These are phyloP conservation scores for Salix arbutifolia DNA, from an alignment of 345 rosid genomes.

Conservation along the genomic window DNA sequence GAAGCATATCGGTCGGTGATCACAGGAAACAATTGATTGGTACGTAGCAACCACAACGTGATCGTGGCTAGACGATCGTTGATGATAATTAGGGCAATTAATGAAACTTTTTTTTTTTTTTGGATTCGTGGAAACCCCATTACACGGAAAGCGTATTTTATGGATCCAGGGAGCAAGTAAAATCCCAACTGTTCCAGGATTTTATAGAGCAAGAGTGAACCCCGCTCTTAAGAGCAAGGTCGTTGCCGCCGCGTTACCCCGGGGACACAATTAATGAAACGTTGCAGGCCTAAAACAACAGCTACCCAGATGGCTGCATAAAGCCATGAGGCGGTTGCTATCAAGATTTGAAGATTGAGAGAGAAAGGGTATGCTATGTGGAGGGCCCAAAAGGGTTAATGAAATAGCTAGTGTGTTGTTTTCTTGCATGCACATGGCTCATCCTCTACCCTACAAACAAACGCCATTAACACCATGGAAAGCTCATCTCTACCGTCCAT, in stretches of 20 bases:
- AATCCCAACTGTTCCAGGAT: too few relatives aligned
- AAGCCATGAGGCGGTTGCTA: background rate
- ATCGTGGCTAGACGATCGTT: background rate
- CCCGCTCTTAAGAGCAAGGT: too few relatives aligned
- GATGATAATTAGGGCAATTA: background rate
- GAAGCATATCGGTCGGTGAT: background rate
- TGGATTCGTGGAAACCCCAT: too few relatives aligned
- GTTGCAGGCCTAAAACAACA: background rate
- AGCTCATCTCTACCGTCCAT: background rate
- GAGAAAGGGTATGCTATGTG: background rate
- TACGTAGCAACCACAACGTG: background rate
- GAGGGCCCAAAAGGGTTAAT: background rate
- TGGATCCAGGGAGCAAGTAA: too few relatives aligned
- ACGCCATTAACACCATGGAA: background rate
- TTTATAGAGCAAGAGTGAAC: too few relatives aligned
- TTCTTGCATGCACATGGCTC: conserved; percentile 1
- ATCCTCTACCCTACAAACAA: conserved; percentile 8
- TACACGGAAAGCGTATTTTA: too few relatives aligned
- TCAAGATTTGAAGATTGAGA: background rate
- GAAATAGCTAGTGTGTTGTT: background rate
- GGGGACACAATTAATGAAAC: background rate
- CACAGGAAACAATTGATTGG: background rate
- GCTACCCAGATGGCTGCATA: background rate
- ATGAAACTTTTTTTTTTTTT: too few relatives aligned
- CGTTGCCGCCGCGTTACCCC: too few relatives aligned